These are phyloP conservation scores for Salisapilia sapeloensis DNA, from an alignment of 352 stramenopile genomes.

Conservation along the genomic window DNA sequence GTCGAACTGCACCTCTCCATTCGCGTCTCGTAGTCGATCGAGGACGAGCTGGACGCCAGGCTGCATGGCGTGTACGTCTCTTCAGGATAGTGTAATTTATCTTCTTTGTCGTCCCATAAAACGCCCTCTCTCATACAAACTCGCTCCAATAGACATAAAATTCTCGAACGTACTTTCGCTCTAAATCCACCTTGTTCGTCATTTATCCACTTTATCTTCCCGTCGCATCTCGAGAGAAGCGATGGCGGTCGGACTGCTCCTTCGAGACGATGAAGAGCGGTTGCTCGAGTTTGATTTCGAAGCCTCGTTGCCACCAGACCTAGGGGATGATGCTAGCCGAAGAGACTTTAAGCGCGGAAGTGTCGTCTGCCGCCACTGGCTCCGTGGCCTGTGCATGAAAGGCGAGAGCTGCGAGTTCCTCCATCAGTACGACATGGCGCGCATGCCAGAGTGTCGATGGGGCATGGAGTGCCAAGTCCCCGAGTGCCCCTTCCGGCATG, in stretches of 20 bases:
- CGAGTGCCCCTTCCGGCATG: constrained; percentile 94
- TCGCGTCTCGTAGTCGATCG: no score
- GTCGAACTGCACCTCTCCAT: no score
- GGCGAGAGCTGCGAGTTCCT: constrained; percentile 95
- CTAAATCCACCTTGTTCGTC: no score
- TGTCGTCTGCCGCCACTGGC: constrained; percentile 95
- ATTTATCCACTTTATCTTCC: no score
- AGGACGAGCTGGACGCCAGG: no score
- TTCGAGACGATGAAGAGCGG: constrained; percentile 70
- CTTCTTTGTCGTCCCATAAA: no score
- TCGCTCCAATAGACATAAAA: no score
- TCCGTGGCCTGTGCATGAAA: constrained; percentile 96
- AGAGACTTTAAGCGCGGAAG: constrained; percentile 87
- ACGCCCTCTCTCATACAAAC: no score
- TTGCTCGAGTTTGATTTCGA: constrained; percentile 75
- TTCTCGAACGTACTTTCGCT: no score
- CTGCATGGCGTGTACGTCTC: no score
- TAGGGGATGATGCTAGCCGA: constrained; percentile 15
- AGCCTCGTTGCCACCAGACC: constrained; percentile 43
- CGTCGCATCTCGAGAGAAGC: no score
- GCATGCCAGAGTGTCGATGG: constrained; percentile 96
- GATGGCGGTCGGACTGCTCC: constrained; percentile 63
- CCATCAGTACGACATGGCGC: constrained; percentile 91
- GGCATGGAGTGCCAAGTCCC: constrained; percentile 94
- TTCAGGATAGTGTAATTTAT: no score